Evolutionary conservation across 139 green algal genomes (phyloP).

Genomic region (Parachlorella kessleri): DNA sequence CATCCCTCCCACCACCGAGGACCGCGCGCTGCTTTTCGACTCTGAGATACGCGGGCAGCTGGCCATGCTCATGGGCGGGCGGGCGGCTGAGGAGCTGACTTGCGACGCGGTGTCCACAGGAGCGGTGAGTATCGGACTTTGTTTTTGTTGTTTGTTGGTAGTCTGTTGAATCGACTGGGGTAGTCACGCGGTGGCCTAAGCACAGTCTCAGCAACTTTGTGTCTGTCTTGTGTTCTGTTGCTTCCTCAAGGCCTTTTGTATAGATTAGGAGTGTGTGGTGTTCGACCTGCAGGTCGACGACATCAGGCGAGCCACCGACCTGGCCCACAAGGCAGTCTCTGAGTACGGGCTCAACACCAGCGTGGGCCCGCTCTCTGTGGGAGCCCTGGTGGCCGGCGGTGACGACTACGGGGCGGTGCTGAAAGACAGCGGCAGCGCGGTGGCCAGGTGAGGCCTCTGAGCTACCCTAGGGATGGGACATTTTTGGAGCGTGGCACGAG

Average conservation of each 20-base stretch:
- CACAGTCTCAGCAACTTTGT: too few species aligned
- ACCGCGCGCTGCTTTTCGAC: conserved; percentile 89
- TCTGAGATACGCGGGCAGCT: conserved; percentile 87
- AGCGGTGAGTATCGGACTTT: too few species aligned
- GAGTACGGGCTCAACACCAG: conserved; percentile 76
- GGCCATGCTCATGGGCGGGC: conserved; percentile 87
- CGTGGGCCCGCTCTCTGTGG: conserved; percentile 83
- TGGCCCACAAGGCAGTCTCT: conserved; percentile 75
- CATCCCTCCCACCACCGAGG: conserved; percentile 69
- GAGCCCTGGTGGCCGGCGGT: conserved; percentile 64
- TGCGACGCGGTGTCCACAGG: conserved; percentile 39
- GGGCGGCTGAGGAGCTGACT: conserved; percentile 86
- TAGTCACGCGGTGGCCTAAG: too few species aligned
- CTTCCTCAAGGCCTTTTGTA: not conserved
- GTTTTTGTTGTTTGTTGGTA: too few species aligned
- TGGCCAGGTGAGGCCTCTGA: conserved; percentile 19
- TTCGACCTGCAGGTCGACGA: conserved; percentile 76
- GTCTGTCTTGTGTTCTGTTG: too few species aligned
- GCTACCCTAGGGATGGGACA: too few species aligned
- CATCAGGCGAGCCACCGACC: conserved; percentile 85
- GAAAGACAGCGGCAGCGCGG: conserved; percentile 28
- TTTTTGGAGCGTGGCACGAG: too few species aligned
- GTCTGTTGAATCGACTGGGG: too few species aligned
- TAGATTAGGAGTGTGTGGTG: too few species aligned
- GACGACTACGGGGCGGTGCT: conserved; percentile 53